Evolutionary conservation across 225 moss, liverwort and hornwort genomes (phyloP).

Genomic region (Lunularia cruciata): DNA sequence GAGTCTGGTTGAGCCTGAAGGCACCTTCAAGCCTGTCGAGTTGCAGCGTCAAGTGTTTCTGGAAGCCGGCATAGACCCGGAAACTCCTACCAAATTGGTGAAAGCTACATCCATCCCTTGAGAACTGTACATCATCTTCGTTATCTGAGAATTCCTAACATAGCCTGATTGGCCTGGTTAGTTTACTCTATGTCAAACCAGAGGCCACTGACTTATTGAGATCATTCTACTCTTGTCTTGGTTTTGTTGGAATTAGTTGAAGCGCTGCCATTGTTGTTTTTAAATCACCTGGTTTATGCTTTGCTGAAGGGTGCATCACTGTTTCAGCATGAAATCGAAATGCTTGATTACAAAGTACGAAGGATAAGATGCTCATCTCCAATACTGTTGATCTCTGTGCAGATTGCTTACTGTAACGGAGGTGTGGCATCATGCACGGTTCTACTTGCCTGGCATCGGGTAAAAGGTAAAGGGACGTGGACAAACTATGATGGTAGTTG

Average conservation of each 20-base stretch:
- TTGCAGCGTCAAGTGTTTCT: slow-evolving; percentile 23
- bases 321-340: no score
- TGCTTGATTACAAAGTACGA: no score
- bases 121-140: background rate
- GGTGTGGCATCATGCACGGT: slow-evolving; percentile 34
- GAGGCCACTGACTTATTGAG: no score
- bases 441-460: slow-evolving; percentile 31
- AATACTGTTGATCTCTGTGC: background rate
- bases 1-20: slow-evolving; percentile 16
- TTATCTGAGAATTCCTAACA: no score
- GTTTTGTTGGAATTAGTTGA: no score
- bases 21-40: slow-evolving; percentile 24
- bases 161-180: no score
- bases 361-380: no score
- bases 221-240: no score
- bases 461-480: slow-evolving; percentile 20
- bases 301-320: no score
- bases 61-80: slow-evolving; percentile 30
- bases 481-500: slow-evolving; percentile 34
- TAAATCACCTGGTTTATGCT: no score
- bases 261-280: no score
- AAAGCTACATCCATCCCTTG: background rate
- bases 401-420: slow-evolving; percentile 36
- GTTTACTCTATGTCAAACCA: no score
- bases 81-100: slow-evolving; percentile 16